Evolutionary conservation across 805 yeast genomes (phyloP), one percentile per base, ranked within the genome.

Genomic region (Suhomyces sp.): DNA sequence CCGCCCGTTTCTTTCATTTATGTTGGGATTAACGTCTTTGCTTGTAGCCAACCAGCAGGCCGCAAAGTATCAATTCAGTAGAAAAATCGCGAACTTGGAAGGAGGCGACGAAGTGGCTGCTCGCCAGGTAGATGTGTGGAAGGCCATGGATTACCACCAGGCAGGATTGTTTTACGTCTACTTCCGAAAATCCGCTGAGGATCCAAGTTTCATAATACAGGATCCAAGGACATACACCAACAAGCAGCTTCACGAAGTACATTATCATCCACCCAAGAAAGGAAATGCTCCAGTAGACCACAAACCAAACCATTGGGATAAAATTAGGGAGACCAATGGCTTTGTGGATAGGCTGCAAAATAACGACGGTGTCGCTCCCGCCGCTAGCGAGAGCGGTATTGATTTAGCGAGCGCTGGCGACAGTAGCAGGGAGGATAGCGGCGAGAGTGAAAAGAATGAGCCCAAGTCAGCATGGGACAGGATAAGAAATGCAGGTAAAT

Each of bases 61-160:
- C 3, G 55, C 64, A 2, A 62, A 57, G 49, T 60, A 59, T 46
- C 57, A 58, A 35, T 70, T 70, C 49, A 49, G 53, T 20, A 50
- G 58, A 17, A 61, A 64, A 43, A 54, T 60, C 21, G 43, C 54
- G 4, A 41, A 51, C 6, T 55, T 66, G 25, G 62, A 57, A 29
- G 53, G 53, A 10, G 49, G 49, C 25, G 53, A 47, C 46, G 53
- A 53, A 19, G 50, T 43, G 40, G 49, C 58, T 39, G 44, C 47
- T 19, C 57, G 58, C 17, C 65, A 63, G 49, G 54, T 57, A 40
- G 53, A 56, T 6, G 73, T 65, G 15, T 75, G 78, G 79, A 63
- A 64, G 53, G 47, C 71, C 12, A 64, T 74, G 65, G 73, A 69
- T 47, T 64, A 65, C 25, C 70, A 65, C 45, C 73, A 68, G 39